These are phyloP conservation scores for Peronospora farinosa DNA, from an alignment of 352 stramenopile genomes.

Conservation along the genomic window DNA sequence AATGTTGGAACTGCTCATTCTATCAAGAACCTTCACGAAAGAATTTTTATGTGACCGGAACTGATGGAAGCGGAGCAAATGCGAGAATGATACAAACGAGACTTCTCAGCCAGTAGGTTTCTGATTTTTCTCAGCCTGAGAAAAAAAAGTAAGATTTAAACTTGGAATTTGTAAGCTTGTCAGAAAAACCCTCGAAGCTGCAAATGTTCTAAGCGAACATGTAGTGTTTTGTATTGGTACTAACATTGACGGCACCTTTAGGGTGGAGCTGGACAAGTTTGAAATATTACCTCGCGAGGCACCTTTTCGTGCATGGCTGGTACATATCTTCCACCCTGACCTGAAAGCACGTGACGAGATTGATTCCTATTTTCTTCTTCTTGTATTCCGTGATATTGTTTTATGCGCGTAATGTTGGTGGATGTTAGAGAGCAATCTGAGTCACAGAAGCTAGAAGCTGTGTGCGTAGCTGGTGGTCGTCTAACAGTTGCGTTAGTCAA, in stretches of 20 bases:
- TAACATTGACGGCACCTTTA: neutral
- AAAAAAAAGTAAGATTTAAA: neutral
- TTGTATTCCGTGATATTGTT: neutral
- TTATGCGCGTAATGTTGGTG: neutral
- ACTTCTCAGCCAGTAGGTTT: neutral
- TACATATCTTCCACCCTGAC: neutral
- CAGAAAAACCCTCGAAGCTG: neutral
- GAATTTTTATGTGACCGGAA: neutral
- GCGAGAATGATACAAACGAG: conserved; percentile 1
- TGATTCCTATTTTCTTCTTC: neutral
- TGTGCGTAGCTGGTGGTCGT: neutral
- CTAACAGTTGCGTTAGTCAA: neutral
- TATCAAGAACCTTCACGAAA: conserved; percentile 10
- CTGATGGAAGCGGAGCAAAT: conserved; percentile 2
- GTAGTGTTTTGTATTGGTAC: conserved; percentile 8
- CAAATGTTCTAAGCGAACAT: neutral
- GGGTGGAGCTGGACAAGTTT: too few species aligned
- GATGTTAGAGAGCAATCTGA: neutral
- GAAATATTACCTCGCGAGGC: too few species aligned
- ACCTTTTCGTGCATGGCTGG: too few species aligned
- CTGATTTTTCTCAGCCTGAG: conserved; percentile 1
- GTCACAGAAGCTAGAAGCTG: neutral
- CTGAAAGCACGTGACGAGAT: neutral
- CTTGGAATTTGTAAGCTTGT: too few species aligned
- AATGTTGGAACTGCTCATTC: conserved; percentile 1